Conservation (phyloP, 805 yeast species). For the Nakazawaea wickerhamii region DNA sequence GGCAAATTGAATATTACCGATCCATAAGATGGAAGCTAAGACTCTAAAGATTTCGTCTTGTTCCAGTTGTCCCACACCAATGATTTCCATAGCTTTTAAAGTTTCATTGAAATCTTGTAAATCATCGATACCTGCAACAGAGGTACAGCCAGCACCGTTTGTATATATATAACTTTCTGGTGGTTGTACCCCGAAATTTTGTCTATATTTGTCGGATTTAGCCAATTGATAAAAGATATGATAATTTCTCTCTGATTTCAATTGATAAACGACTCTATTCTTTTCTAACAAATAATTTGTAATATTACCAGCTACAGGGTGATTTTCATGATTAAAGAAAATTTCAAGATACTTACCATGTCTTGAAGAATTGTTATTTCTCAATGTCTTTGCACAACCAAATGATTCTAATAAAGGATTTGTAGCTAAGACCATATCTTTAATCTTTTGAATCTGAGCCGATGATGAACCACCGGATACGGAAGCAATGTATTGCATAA, state of each 20-base stretch:
- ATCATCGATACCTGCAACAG: conserved; percentile 87
- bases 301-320: conserved; percentile 93
- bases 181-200: conserved; percentile 80
- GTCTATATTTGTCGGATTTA: conserved; percentile 79
- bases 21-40: conserved; percentile 84
- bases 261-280: conserved; percentile 95
- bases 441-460: conserved; percentile 74
- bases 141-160: conserved; percentile 75
- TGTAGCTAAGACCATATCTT: conserved; percentile 97
- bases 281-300: conserved; percentile 92
- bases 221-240: conserved; percentile 96
- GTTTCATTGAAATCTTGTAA: conserved; percentile 74
- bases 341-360: conserved; percentile 94
- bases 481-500: conserved; percentile 94
- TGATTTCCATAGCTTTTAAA: conserved; percentile 76
- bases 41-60: conserved; percentile 88
- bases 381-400: conserved; percentile 89
- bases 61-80: conserved; percentile 77
- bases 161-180: conserved; percentile 94
- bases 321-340: conserved; percentile 71
- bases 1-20: conserved; percentile 82
- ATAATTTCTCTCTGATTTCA: conserved; percentile 87
- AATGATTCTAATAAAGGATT: conserved; percentile 87
- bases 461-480: conserved; percentile 70
- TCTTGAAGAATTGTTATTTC: conserved; percentile 86